Evolutionary conservation across 1,284 basidiomycete genomes (phyloP).

Genomic region (Xerocomus amazonicus): DNA sequence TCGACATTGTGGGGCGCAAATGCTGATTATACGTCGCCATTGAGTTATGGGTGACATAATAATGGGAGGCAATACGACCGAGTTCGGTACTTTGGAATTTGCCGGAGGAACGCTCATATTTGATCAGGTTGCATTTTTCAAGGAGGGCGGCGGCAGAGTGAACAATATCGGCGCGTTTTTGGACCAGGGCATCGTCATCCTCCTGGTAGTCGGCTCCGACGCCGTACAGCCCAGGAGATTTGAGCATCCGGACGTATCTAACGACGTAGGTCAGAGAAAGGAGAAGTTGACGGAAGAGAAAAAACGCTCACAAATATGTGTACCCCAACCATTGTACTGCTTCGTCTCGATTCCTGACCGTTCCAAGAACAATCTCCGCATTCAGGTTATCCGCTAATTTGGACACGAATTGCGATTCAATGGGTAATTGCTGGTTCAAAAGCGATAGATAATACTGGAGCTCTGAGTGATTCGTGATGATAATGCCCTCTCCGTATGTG

Average conservation of each 20-base stretch:
- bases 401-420: conserved; percentile 93
- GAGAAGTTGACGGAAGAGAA: conserved; percentile 1
- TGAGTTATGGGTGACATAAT: conserved; percentile 93
- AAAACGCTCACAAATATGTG: conserved; percentile 77
- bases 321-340: conserved; percentile 98
- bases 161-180: conserved; percentile 92
- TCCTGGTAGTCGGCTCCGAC: conserved; percentile 91
- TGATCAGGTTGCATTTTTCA: conserved; percentile 92
- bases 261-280: conserved; percentile 22
- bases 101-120: conserved; percentile 89
- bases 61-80: conserved; percentile 94
- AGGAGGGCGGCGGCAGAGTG: conserved; percentile 93
- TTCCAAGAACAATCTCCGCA: conserved; percentile 96
- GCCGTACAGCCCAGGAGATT: conserved; percentile 85
- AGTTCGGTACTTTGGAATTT: conserved; percentile 90
- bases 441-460: conserved; percentile 95
- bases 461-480: conserved; percentile 97
- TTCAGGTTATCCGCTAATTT: conserved; percentile 96
- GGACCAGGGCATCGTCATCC: conserved; percentile 79
- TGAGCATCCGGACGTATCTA: conserved; percentile 94
- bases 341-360: conserved; percentile 93
- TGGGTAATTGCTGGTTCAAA: conserved; percentile 94
- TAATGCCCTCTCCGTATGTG: conserved; percentile 96
- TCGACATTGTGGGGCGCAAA: conserved; percentile 82
- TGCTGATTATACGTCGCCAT: conserved; percentile 99